Evolutionary conservation across 352 stramenopile species (phyloP), one percentile per base, ranked within the genome.

Genomic region (Elongisporangium anandrum): DNA sequence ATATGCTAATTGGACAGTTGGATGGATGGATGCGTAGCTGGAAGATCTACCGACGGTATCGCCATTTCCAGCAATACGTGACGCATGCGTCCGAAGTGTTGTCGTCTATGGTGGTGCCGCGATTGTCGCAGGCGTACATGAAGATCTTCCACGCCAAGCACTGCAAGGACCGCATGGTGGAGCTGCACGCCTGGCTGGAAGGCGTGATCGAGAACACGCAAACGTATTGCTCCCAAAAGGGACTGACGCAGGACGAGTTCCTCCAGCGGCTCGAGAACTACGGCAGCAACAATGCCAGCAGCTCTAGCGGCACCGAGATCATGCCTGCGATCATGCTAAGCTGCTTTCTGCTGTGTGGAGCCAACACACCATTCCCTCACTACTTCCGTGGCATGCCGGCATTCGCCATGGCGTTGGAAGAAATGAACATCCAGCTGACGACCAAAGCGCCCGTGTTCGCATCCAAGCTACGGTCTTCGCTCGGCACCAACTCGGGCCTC

Each of bases 11-110:
- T 54, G 17, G 16, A 21, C 19, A n/a, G n/a, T n/a, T n/a, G n/a
- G 8, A 29, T 19, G 9, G 26, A 6, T 39, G 47, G 58, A 23
- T 63, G 21, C 64, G 60, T 50, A 81, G 70, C 38, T 94, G 85
- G 85, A 91, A 91, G 60, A 86, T 94, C 58, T 92, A 92, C 50
- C 79, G 83, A 8, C 83, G 85, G n/a, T 94, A 94, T 62, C 70
- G 85, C 29, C 82, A 94, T 20, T 94, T 94, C 69, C 76, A 94
- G 55, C 70, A 77, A 54, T 92, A 91, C 57, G 73, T 89, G 15
- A 59, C 73, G n/a, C 73, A 83, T 48, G 87, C 81, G 7, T 79
- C 68, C 3, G 77, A 88, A 54, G 48, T 90, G 20, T 54, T 88
- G 24, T 69, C 72, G 29, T 76, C 63, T 55, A 78, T 90, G 57